Evolutionary conservation across 192 early-diverging fungal species (phyloP).

Genomic region (Jimgerdemannia flammicorona): DNA sequence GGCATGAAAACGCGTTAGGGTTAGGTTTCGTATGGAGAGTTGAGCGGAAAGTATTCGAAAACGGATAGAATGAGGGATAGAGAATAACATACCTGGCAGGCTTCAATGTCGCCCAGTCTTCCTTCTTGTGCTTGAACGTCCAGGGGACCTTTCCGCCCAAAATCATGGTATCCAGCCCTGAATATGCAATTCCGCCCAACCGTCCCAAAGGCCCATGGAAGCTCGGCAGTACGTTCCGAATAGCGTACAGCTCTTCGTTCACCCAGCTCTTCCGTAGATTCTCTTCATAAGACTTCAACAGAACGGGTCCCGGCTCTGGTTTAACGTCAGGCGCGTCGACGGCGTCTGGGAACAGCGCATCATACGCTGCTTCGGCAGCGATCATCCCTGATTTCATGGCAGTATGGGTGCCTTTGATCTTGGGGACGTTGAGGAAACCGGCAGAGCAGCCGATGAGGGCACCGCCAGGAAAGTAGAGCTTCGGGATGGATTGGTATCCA

Average conservation of each 20-base stretch:
- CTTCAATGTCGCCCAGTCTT: conserved; percentile 77
- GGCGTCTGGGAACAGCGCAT: conserved; percentile 42
- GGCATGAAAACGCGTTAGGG: no score
- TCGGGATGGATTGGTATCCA: conserved; percentile 93
- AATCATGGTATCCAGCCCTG: conserved; percentile 85
- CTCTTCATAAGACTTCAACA: conserved; percentile 73
- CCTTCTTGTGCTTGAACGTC: conserved; percentile 85
- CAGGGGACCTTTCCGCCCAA: conserved; percentile 91
- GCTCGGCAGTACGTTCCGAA: conserved; percentile 91
- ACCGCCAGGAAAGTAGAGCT: conserved; percentile 91
- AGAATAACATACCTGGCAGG: conserved; percentile 51
- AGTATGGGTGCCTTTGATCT: conserved; percentile 99
- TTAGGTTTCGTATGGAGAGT: no score
- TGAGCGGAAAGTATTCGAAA: background rate
- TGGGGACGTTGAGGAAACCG: conserved; percentile 95
- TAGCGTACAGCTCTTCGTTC: conserved; percentile 84
- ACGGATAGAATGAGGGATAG: background rate
- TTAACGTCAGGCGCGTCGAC: conserved; percentile 29
- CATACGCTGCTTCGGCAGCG: conserved; percentile 88
- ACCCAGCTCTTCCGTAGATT: conserved; percentile 85
- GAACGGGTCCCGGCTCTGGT: conserved; percentile 43
- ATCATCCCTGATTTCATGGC: conserved; percentile 98
- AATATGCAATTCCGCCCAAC: conserved; percentile 81
- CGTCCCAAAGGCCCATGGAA: conserved; percentile 88
- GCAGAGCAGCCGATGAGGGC: conserved; percentile 95